Base-by-base conservation (phyloP, 78 protist genomes). In the Dictyostelium intermedium region DNA sequence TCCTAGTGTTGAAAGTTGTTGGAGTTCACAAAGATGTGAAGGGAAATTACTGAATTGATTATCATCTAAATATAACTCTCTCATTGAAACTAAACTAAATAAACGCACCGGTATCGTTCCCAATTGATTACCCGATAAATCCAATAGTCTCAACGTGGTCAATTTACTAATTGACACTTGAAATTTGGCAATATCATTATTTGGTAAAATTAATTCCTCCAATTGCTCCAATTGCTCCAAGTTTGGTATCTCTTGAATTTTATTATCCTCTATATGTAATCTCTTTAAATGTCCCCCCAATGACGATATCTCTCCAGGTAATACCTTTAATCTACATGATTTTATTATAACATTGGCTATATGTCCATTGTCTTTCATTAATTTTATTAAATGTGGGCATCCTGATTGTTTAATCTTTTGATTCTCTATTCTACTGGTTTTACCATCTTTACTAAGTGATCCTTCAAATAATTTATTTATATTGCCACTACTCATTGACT, bases 41-140 rank as follows among this genome's bases (percentile, higher is more conserved):
- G 95, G 95, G 61, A 91, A 84, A 35, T 66, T 34, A 6, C 61
- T 27, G 20, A 91, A 84, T 34, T 45, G 53, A 50, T 91, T 91
- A 2, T 82, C 16, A 20, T 83, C 95, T 47, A 91, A 47, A 10
- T 27, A 34, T 14, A 91, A 34, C 8, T 41, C 82, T 14, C 82
- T 32, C 53, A 91, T 35, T 34, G 83, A 53, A 30, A 2, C 25
- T 50, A 91, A 66, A 9, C 93, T 39, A 70, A 89, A 89, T n/a
- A 89, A 43, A 69, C 94, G 78, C 5, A 89, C 87, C 5, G 94
- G 94, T 23, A 89, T 89, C 2, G 94, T 89, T 14, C 94, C 94
- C 50, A 89, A 47, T 69, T 45, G 81, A 47, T 89, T 89, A 32
- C 16, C 27, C 23, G 94, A 89, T 6, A 89, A 85, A 60, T 89